Percentiles rank a stretch among this genome's conserved stretches.
These are phyloP conservation scores for Teunomyces gatunensis DNA, from an alignment of 805 yeast genomes.

Conservation along the genomic window DNA sequence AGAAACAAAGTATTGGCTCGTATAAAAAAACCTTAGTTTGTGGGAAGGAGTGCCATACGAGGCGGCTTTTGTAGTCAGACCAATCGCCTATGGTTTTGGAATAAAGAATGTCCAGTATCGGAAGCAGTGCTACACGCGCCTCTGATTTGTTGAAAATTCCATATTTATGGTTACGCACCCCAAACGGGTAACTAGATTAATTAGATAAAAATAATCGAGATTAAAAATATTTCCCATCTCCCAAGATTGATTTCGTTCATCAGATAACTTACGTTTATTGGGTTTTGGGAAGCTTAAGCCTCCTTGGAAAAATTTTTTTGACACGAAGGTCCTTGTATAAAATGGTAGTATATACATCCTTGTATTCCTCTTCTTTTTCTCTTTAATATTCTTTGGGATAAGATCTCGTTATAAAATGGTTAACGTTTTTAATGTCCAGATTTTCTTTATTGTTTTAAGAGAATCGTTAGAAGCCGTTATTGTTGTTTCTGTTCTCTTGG, in stretches of 20 bases:
- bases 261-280: slow-evolving; percentile 1
- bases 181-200: not conserved
- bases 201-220: not conserved
- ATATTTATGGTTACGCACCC: not conserved
- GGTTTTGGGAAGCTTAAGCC: not conserved
- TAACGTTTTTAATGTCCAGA: slow-evolving; percentile 24
- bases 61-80: no score
- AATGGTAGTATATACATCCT: not conserved
- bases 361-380: not conserved
- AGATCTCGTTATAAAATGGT: slow-evolving; percentile 13
- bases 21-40: no score
- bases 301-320: not conserved
- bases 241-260: not conserved
- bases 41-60: no score
- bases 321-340: not conserved
- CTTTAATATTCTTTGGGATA: not conserved
- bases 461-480: slow-evolving; percentile 25
- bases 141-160: not conserved
- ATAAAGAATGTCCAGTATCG: not conserved
- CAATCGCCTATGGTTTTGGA: not conserved
- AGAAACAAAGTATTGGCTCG: no score
- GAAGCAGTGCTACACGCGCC: not conserved
- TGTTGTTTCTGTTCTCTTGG: slow-evolving; percentile 27
- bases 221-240: not conserved
- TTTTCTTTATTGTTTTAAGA: slow-evolving; percentile 25